Conservation (phyloP, 2,329 filamentous ascomycete species). For the Stachybotrys chartarum region DNA sequence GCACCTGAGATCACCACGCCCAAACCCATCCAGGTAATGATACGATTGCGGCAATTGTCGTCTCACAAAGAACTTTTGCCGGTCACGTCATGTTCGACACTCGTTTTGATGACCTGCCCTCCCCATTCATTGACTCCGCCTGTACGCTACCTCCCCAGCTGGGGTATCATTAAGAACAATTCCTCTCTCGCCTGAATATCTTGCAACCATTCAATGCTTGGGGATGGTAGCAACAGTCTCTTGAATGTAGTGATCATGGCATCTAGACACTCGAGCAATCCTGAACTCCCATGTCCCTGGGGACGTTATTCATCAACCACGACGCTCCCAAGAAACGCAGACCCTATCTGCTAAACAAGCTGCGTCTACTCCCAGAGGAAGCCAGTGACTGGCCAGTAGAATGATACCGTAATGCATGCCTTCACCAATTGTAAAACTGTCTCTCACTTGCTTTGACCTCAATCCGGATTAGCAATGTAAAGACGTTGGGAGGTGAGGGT, state of each 20-base stretch:
- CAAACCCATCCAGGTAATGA: too few relatives aligned
- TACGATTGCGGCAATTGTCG: neutral
- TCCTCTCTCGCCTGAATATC: neutral
- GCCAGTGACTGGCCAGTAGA: neutral
- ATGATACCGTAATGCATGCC: neutral
- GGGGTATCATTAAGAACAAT: constrained; percentile 3
- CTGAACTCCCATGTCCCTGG: neutral
- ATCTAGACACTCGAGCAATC: neutral
- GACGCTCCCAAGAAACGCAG: neutral
- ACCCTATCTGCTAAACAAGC: neutral
- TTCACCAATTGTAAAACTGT: neutral
- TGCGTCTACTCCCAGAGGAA: neutral
- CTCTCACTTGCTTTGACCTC: constrained; percentile 12
- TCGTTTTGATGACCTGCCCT: neutral
- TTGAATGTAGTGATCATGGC: neutral
- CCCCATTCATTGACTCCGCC: neutral
- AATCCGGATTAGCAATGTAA: constrained; percentile 82
- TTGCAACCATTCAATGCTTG: neutral
- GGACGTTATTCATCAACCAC: neutral
- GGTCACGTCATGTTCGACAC: neutral
- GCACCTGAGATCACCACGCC: too few relatives aligned
- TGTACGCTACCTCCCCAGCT: constrained; percentile 2
- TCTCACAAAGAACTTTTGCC: neutral
- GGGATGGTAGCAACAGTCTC: neutral
- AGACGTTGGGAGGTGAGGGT: constrained; percentile 67